phyloP scores from a whole-genome alignment of 257 asterid species.

The Nicotiana benthamiana region DNA sequence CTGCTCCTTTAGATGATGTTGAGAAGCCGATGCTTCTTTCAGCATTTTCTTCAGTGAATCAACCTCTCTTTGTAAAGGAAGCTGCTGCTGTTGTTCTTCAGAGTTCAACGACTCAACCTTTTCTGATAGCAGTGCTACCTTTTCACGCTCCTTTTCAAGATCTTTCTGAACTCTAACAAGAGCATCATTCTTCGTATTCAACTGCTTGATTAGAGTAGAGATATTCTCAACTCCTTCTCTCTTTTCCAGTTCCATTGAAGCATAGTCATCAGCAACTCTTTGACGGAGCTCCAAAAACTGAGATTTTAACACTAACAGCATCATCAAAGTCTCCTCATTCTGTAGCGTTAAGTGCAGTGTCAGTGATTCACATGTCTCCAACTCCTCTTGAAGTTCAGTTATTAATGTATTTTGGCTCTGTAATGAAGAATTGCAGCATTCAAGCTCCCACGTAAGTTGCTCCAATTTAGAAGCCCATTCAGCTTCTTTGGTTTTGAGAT shows the following conservation, averaged over 20 bases:
- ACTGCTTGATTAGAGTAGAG: constrained; percentile 28
- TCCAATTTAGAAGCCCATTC: constrained; percentile 58
- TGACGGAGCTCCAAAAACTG: constrained; percentile 46
- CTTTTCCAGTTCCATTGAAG: constrained; percentile 23
- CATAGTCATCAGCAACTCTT: constrained; percentile 31
- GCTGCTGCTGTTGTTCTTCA: constrained; percentile 34
- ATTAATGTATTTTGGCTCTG: constrained; percentile 34
- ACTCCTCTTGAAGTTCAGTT: constrained; percentile 47
- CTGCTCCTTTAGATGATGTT: constrained; percentile 39
- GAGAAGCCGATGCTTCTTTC: constrained; percentile 34
- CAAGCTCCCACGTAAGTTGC: constrained; percentile 40
- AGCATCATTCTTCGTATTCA: constrained; percentile 49
- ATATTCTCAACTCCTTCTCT: constrained; percentile 23
- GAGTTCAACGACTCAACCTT: constrained; percentile 28
- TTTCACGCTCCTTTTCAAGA: constrained; percentile 51
- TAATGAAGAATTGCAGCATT: constrained; percentile 33
- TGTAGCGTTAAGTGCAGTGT: constrained; percentile 44
- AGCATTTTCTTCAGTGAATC: constrained; percentile 41
- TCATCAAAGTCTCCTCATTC: constrained; percentile 52
- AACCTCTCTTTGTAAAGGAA: constrained; percentile 46
- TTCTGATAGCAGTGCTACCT: constrained; percentile 33
- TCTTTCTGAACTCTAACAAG: constrained; percentile 37
- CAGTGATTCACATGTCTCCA: constrained; percentile 51
- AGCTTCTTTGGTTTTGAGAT: constrained; percentile 56
- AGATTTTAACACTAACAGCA: constrained; percentile 54